Conservation (phyloP, 2,329 filamentous ascomycete genomes). For the Sclerotinia trifoliorum region DNA sequence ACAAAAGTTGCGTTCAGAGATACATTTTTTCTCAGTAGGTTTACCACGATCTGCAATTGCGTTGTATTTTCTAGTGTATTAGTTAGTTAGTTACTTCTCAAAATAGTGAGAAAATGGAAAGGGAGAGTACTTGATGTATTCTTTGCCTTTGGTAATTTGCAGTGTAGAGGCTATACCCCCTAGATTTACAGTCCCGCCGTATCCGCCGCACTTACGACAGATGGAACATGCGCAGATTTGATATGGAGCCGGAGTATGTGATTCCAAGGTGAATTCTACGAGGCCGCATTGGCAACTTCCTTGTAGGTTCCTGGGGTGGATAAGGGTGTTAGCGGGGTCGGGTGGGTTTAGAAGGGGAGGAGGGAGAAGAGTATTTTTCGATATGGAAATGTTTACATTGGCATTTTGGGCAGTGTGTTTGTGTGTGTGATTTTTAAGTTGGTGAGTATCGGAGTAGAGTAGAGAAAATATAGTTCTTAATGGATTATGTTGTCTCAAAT, state of each 20-base stretch:
- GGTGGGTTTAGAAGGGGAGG: not conserved
- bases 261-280: constrained; percentile 48
- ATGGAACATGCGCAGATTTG: constrained; percentile 51
- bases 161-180: constrained; percentile 46
- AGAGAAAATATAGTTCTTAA: not conserved
- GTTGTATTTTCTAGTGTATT: constrained; percentile 44
- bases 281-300: constrained; percentile 51
- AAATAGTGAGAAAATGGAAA: not conserved
- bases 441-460: too few species aligned
- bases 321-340: not conserved
- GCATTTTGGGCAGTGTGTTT: constrained; percentile 1
- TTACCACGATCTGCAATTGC: constrained; percentile 47
- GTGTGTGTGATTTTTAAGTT: not conserved
- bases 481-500: not conserved
- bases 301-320: constrained; percentile 44
- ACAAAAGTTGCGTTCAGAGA: constrained; percentile 49
- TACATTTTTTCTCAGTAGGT: constrained; percentile 41
- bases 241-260: constrained; percentile 47
- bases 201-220: constrained; percentile 49
- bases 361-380: not conserved
- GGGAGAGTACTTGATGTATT: constrained; percentile 44
- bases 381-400: constrained; percentile 2
- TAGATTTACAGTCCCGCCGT: constrained; percentile 47
- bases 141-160: constrained; percentile 44
- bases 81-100: too few species aligned